Evolutionary conservation across 176 grass and related monocot species (phyloP).

Genomic region (Juncus inflexus): DNA sequence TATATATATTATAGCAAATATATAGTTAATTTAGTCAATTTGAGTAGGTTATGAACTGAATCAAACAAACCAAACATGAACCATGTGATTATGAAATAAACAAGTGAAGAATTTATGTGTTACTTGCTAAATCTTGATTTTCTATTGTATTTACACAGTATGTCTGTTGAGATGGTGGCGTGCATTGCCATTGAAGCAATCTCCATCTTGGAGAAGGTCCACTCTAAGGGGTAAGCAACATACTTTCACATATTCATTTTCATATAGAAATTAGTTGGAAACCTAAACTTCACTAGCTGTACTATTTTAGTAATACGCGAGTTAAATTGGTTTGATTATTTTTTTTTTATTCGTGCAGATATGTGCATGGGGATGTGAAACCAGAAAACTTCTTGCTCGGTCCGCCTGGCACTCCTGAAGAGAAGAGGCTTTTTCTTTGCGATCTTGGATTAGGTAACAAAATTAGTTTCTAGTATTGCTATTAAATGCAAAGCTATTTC

Average conservation of each 20-base stretch:
- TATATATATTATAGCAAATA: too few species aligned
- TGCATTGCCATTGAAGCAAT: slow-evolving; percentile 97
- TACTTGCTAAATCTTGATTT: slow-evolving; percentile 1
- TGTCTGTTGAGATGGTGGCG: slow-evolving; percentile 97
- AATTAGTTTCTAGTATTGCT: background rate
- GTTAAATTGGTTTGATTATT: too few species aligned
- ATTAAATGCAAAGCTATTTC: slow-evolving; percentile 3
- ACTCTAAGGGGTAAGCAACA: slow-evolving; percentile 66
- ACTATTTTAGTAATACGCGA: background rate
- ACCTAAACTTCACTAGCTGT: too few species aligned
- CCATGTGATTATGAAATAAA: too few species aligned
- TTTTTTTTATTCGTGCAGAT: slow-evolving; percentile 61
- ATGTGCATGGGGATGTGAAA: slow-evolving; percentile 92
- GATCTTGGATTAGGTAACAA: slow-evolving; percentile 92
- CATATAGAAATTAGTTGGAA: background rate
- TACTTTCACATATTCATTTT: background rate
- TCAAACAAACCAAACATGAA: too few species aligned
- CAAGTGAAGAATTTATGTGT: background rate
- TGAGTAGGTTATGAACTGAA: too few species aligned
- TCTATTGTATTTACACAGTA: slow-evolving; percentile 36
- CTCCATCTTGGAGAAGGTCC: slow-evolving; percentile 88
- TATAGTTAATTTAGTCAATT: too few species aligned
- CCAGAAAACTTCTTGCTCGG: slow-evolving; percentile 97
- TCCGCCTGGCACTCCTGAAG: slow-evolving; percentile 60
- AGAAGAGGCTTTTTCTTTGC: slow-evolving; percentile 95